phyloP scores from a whole-genome alignment of 2,329 filamentous ascomycete species.

The Trichoderma gracile region DNA sequence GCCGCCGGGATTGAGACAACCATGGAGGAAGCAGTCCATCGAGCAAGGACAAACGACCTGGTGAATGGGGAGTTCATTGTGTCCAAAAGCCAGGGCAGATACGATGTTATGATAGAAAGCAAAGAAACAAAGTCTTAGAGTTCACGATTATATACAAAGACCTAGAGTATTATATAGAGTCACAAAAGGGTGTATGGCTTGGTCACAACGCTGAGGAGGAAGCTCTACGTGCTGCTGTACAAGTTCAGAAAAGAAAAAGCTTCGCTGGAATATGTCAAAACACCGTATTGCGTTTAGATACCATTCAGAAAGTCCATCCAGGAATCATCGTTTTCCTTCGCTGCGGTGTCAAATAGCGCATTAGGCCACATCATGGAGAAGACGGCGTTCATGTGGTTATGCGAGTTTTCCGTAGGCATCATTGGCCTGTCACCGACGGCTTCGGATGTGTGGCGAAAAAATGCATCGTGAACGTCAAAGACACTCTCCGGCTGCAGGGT shows the following conservation, averaged over 20 bases:
- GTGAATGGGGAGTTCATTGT: conserved; percentile 79
- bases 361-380: conserved; percentile 52
- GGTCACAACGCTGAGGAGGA: no score
- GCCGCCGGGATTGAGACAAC: conserved; percentile 48
- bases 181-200: no score
- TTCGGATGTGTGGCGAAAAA: background rate
- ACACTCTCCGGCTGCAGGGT: background rate
- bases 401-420: conserved; percentile 40
- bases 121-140: conserved; percentile 27
- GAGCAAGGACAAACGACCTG: conserved; percentile 78
- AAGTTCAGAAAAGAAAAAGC: no score
- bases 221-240: no score
- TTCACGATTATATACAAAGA: no score
- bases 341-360: conserved; percentile 32
- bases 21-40: conserved; percentile 64
- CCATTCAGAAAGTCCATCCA: conserved; percentile 19
- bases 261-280: no score
- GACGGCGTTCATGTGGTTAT: conserved; percentile 46
- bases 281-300: background rate
- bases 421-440: conserved; percentile 19
- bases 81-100: conserved; percentile 32
- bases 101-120: conserved; percentile 35
- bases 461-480: background rate
- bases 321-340: conserved; percentile 1
- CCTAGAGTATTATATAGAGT: no score